A percentile compares a stretch with the other conserved stretches of the same genome.
Conservation (phyloP, 371 early-diverging fungal genomes). For the Nematocida sp. region DNA sequence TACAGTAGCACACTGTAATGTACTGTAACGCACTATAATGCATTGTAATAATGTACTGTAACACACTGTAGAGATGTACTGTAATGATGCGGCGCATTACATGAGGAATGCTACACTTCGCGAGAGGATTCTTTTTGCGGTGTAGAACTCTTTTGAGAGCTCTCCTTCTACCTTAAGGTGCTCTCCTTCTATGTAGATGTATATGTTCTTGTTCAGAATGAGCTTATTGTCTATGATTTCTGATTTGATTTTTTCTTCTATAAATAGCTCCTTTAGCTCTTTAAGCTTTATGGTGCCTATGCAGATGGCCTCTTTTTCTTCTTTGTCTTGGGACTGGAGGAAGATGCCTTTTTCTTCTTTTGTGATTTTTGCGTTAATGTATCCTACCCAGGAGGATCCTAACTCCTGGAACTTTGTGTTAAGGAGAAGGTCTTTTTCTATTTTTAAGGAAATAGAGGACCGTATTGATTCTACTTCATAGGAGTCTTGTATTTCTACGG, state of each 20-base stretch:
- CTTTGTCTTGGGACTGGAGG: not conserved
- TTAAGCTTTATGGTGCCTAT: slow-evolving; percentile 49
- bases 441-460: slow-evolving; percentile 45
- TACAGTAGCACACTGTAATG: too few relatives aligned
- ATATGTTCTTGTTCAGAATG: slow-evolving; percentile 49
- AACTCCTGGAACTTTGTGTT: slow-evolving; percentile 38
- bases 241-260: slow-evolving; percentile 60
- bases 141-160: slow-evolving; percentile 50
- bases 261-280: slow-evolving; percentile 54
- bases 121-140: slow-evolving; percentile 56
- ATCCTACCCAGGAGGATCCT: slow-evolving; percentile 46
- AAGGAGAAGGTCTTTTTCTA: slow-evolving; percentile 28
- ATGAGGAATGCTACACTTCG: slow-evolving; percentile 48
- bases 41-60: too few relatives aligned
- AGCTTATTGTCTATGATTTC: slow-evolving; percentile 57
- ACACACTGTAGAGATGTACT: too few relatives aligned
- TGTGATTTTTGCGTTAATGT: slow-evolving; percentile 30
- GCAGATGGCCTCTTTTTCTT: slow-evolving; percentile 24
- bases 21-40: too few relatives aligned
- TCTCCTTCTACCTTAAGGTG: slow-evolving; percentile 54
- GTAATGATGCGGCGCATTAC: not conserved
- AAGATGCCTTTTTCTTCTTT: slow-evolving; percentile 23
- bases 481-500: slow-evolving; percentile 6
- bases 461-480: slow-evolving; percentile 39
- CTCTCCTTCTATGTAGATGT: slow-evolving; percentile 47